Conservation (phyloP, 2,329 filamentous ascomycete genomes). For the Ascocoryne sarcoides region DNA sequence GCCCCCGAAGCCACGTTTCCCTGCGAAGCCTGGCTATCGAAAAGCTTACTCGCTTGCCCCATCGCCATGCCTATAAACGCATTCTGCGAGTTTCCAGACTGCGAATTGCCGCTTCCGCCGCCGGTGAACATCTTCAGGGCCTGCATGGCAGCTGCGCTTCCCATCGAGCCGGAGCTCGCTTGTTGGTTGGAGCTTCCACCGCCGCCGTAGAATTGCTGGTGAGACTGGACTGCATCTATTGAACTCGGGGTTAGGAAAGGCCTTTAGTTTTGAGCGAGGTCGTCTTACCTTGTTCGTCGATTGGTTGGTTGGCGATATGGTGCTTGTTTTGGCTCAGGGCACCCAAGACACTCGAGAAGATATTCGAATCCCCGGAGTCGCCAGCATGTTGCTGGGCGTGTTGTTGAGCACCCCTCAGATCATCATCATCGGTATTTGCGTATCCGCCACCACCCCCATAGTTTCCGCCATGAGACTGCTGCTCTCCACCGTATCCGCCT, state of each 20-base stretch:
- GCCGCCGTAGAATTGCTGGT: slow-evolving; percentile 63
- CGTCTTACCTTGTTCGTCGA: slow-evolving; percentile 49
- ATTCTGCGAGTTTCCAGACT: slow-evolving; percentile 54
- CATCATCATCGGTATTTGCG: slow-evolving; percentile 35
- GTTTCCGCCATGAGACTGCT: slow-evolving; percentile 10
- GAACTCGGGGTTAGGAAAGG: not conserved
- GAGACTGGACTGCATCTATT: slow-evolving; percentile 59
- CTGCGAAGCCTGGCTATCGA: slow-evolving; percentile 47
- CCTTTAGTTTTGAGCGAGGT: too few relatives aligned
- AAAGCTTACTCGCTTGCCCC: slow-evolving; percentile 71
- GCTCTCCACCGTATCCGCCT: slow-evolving; percentile 10
- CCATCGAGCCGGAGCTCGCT: slow-evolving; percentile 46
- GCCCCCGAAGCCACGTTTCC: slow-evolving; percentile 48
- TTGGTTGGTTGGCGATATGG: slow-evolving; percentile 38
- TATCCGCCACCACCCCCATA: slow-evolving; percentile 24
- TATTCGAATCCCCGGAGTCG: slow-evolving; percentile 35
- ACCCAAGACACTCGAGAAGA: slow-evolving; percentile 50
- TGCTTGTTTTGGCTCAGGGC: slow-evolving; percentile 46
- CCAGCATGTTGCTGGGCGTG: slow-evolving; percentile 47
- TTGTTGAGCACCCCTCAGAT: slow-evolving; percentile 43
- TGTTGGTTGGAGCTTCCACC: slow-evolving; percentile 36
- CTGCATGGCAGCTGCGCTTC: slow-evolving; percentile 71
- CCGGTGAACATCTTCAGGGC: slow-evolving; percentile 71
- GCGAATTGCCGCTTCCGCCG: slow-evolving; percentile 37
- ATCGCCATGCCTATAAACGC: slow-evolving; percentile 80